Evolutionary conservation across 1,284 basidiomycete species (phyloP), one percentile per base, ranked within the genome.

Genomic region (Ceraceosorus guamensis): DNA sequence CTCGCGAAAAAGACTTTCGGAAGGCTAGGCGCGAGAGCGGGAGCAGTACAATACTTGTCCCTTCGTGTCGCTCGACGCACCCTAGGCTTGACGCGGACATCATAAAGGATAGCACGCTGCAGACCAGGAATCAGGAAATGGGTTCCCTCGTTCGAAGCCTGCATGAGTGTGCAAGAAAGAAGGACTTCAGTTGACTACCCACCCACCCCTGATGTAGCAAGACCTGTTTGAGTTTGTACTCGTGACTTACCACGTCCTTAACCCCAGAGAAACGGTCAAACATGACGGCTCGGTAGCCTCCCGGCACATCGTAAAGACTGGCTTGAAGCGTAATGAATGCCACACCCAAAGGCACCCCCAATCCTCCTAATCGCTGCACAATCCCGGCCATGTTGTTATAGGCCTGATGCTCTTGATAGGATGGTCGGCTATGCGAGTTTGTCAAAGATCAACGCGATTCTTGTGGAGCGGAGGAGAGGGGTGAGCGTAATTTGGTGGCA

Each of bases 181-280:
- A n/a, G n/a, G n/a, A n/a, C n/a, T n/a, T n/a, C n/a, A n/a, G n/a
- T n/a, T n/a, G n/a, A n/a, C n/a, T n/a, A n/a, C n/a, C n/a, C n/a
- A n/a, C n/a, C n/a, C n/a, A n/a, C n/a, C n/a, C n/a, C n/a, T n/a
- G n/a, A n/a, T n/a, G n/a, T n/a, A n/a, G n/a, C n/a, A n/a, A n/a
- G n/a, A n/a, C n/a, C n/a, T n/a, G n/a, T n/a, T n/a, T n/a, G n/a
- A n/a, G n/a, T n/a, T n/a, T 13, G 31, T 6, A 16, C 11, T 7
- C 7, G 49, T 62, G 8, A 57, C 62, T 30, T 44, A 62, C 61
- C 5, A 33, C 33, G 24, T 50, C 59, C 61, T 71, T 65, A 49
- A 97, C 92, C 78, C 95, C 95, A 55, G 86, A 83, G 79, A 98
- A 98, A 71, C 93, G 83, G 79, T 98, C 93, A 79, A 98, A 98